Percentiles rank a stretch among this genome's conserved stretches.
Evolutionary conservation across 768 basidiomycete genomes (phyloP).

Genomic region (Russula abietina): DNA sequence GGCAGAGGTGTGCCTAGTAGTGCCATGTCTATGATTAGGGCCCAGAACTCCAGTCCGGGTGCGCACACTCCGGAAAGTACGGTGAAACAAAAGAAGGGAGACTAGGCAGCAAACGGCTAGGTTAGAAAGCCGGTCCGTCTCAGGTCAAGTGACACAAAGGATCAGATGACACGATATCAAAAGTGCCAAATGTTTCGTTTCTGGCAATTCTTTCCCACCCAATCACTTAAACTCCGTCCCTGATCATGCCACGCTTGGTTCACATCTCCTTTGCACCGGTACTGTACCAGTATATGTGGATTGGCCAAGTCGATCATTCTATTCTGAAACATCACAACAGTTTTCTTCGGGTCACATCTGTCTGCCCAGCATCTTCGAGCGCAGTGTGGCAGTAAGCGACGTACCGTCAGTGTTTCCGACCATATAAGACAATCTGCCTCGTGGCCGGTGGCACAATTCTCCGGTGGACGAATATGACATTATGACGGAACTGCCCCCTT

Average conservation of each 20-base stretch:
- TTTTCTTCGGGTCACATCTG: not conserved
- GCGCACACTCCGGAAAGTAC: not conserved
- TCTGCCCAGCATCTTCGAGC: not conserved
- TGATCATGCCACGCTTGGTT: not conserved
- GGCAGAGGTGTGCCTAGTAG: not conserved
- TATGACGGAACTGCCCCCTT: not conserved
- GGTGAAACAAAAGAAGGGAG: not conserved
- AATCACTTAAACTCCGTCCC: not conserved
- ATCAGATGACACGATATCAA: too few relatives aligned
- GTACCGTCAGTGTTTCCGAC: not conserved
- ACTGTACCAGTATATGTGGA: not conserved
- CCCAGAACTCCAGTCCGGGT: not conserved
- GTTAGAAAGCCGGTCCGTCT: not conserved
- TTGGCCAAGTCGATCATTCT: not conserved
- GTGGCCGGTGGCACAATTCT: constrained; percentile 1
- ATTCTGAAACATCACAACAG: not conserved
- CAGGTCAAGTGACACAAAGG: too few relatives aligned
- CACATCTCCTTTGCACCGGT: too few relatives aligned
- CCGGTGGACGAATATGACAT: not conserved
- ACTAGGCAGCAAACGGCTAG: not conserved
- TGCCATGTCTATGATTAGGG: not conserved
- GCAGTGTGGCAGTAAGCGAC: not conserved
- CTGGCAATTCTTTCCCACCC: not conserved
- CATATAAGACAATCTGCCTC: not conserved
- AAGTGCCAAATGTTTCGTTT: not conserved